Evolutionary conservation across 106 monocot species (phyloP).

Genomic region (Triglochin maritima): DNA sequence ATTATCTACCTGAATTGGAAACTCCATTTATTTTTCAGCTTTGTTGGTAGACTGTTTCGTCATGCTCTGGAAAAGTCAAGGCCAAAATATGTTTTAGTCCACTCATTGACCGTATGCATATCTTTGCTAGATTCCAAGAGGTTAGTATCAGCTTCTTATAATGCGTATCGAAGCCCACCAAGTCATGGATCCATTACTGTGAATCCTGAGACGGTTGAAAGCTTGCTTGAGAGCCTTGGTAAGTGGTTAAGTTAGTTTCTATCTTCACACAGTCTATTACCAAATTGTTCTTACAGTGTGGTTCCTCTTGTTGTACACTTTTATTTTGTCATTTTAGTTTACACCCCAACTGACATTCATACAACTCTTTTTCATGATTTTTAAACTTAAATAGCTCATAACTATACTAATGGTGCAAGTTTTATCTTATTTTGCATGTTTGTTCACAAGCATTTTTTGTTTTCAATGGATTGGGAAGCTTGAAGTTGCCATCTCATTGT

Average conservation of each 20-base stretch:
- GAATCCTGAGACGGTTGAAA: constrained; percentile 10
- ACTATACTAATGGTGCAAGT: no score
- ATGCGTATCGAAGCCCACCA: constrained; percentile 9
- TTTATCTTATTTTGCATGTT: no score
- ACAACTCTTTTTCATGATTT: no score
- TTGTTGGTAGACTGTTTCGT: constrained; percentile 17
- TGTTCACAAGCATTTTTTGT: no score
- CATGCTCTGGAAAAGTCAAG: constrained; percentile 16
- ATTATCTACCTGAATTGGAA: neutral
- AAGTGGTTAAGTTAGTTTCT: neutral
- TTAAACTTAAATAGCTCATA: no score
- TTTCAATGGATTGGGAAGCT: no score
- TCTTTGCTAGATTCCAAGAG: constrained; percentile 22
- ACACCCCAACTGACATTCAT: no score
- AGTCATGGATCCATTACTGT: constrained; percentile 6
- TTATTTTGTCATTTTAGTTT: no score
- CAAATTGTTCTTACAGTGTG: no score
- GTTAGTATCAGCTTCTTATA: constrained; percentile 4
- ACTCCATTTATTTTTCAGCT: constrained; percentile 9
- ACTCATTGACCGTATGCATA: constrained; percentile 19
- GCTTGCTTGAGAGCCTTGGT: constrained; percentile 16
- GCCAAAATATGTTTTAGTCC: constrained; percentile 19
- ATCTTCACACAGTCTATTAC: no score
- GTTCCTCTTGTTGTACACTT: no score
- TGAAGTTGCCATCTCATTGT: no score